phyloP scores from a whole-genome alignment of 192 early-diverging fungal species.

The Backusella tarrabulga region DNA sequence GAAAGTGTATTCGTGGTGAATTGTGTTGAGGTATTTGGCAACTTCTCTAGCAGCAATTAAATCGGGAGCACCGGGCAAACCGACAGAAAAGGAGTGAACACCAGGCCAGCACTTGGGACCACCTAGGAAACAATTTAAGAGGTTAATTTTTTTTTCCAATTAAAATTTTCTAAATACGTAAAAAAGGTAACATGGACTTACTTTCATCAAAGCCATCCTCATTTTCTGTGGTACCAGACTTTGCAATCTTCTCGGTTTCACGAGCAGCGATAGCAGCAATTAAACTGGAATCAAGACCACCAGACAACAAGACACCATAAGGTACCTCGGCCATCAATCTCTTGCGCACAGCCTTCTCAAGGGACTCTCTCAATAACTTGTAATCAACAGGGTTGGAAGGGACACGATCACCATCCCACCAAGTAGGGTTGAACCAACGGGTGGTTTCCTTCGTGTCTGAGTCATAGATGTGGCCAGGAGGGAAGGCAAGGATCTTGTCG shows the following conservation, averaged over 20 bases:
- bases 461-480: constrained; percentile 94
- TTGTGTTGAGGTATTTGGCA: constrained; percentile 87
- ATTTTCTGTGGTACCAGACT: constrained; percentile 35
- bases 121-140: constrained; percentile 29
- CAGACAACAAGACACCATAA: constrained; percentile 93
- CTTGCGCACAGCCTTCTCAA: constrained; percentile 91
- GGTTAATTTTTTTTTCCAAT: background rate
- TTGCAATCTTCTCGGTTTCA: constrained; percentile 69
- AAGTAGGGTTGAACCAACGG: constrained; percentile 88
- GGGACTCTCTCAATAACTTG: constrained; percentile 68
- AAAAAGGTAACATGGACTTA: constrained; percentile 23
- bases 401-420: constrained; percentile 72
- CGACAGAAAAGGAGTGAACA: constrained; percentile 97
- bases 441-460: constrained; percentile 73
- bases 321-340: constrained; percentile 98
- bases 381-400: constrained; percentile 63
- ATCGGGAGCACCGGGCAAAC: constrained; percentile 92
- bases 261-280: constrained; percentile 94
- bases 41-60: constrained; percentile 86
- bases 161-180: background rate
- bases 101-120: constrained; percentile 77
- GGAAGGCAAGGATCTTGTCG: constrained; percentile 96
- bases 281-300: constrained; percentile 93
- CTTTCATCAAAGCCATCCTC: constrained; percentile 63
- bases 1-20: constrained; percentile 96